Percentiles rank a stretch among this genome's conserved stretches.
Evolutionary conservation across 805 yeast genomes (phyloP).

Genomic region (Saccharomycopsis schoenii): DNA sequence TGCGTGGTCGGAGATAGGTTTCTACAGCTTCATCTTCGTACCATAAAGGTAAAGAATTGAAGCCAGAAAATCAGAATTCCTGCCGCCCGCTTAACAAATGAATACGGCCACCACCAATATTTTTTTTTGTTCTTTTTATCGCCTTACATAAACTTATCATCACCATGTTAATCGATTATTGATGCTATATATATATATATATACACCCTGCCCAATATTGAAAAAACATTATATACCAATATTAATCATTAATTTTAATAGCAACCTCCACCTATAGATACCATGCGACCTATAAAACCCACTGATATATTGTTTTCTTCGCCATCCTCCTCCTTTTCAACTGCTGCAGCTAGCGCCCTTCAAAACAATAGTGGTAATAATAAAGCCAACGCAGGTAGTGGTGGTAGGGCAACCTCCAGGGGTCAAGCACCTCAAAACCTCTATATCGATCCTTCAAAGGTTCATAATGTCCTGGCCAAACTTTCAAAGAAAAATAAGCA

Average conservation of each 20-base stretch:
- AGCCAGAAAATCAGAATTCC: background rate
- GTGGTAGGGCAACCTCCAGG: background rate
- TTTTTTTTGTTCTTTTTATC: too few relatives aligned
- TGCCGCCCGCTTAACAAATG: too few relatives aligned
- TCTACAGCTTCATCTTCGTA: too few relatives aligned
- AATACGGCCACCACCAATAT: too few relatives aligned
- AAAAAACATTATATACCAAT: too few relatives aligned
- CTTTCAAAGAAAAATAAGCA: background rate
- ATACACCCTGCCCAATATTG: too few relatives aligned
- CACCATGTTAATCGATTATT: too few relatives aligned
- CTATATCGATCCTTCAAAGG: constrained; percentile 9
- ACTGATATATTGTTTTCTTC: constrained; percentile 6
- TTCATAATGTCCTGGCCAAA: background rate
- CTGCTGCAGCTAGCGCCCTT: background rate
- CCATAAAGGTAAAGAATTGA: background rate
- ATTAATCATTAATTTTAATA: too few relatives aligned
- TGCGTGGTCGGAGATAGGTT: too few relatives aligned
- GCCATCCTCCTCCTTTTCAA: background rate
- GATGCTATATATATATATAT: too few relatives aligned
- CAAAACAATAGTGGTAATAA: background rate
- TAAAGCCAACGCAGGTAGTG: background rate
- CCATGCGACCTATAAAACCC: constrained; percentile 7
- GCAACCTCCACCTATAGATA: too few relatives aligned
- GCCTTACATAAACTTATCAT: too few relatives aligned
- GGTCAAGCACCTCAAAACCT: constrained; percentile 9